Percentiles rank a stretch among this genome's conserved stretches.
Evolutionary conservation across 495 filamentous ascomycete genomes (phyloP).

Genomic region (Lasiosphaeria hispida): DNA sequence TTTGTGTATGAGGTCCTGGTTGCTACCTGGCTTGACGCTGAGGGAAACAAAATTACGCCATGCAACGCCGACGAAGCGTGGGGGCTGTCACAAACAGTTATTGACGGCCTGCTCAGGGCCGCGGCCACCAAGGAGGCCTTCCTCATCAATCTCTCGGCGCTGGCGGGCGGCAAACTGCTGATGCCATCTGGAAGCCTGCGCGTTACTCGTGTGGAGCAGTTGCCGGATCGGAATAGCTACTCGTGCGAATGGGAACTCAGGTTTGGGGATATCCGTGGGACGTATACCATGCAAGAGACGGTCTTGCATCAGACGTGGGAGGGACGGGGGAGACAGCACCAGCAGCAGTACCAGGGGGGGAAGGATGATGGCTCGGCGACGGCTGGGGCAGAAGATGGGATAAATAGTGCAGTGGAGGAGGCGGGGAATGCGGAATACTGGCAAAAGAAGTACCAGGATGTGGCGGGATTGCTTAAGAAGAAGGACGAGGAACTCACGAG

Average conservation of each 20-base stretch:
- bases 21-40: slow-evolving; percentile 43
- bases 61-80: slow-evolving; percentile 47
- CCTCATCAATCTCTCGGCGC: slow-evolving; percentile 51
- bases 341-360: slow-evolving; percentile 26
- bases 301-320: slow-evolving; percentile 40
- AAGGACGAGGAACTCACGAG: slow-evolving; percentile 30
- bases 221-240: slow-evolving; percentile 38
- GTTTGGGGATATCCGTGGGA: slow-evolving; percentile 42
- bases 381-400: background rate
- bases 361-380: slow-evolving; percentile 22
- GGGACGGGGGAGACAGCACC: slow-evolving; percentile 25
- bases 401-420: slow-evolving; percentile 23
- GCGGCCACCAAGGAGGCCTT: slow-evolving; percentile 47
- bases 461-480: slow-evolving; percentile 28
- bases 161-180: slow-evolving; percentile 47
- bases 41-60: slow-evolving; percentile 31
- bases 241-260: slow-evolving; percentile 45
- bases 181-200: slow-evolving; percentile 34
- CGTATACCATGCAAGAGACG: slow-evolving; percentile 48
- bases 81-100: slow-evolving; percentile 43
- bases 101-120: slow-evolving; percentile 43
- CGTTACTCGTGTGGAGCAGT: slow-evolving; percentile 33
- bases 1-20: slow-evolving; percentile 43
- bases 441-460: slow-evolving; percentile 38
- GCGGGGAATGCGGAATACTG: slow-evolving; percentile 25